phyloP scores from a whole-genome alignment of 768 basidiomycete species.

The Lactifluus piperatus region DNA sequence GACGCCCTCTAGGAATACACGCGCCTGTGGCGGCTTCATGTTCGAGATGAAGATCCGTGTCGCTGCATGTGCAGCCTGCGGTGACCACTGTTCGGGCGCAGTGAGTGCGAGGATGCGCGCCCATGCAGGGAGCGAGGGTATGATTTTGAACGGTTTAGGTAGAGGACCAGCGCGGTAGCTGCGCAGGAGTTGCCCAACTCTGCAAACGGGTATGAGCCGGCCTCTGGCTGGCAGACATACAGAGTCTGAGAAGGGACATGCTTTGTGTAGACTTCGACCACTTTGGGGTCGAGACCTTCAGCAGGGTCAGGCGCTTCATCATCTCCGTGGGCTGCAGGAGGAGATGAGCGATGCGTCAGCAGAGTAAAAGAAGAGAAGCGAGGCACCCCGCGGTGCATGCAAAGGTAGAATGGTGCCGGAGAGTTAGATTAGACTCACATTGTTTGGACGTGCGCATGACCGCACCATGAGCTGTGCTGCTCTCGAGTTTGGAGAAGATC shows the following conservation, averaged over 20 bases:
- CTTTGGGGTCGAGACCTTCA: conserved; percentile 81
- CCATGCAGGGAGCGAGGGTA: conserved; percentile 93
- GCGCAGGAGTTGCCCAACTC: conserved; percentile 77
- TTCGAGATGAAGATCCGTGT: conserved; percentile 96
- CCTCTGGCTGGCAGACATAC: background rate
- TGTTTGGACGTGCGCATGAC: conserved; percentile 53
- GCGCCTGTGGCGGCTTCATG: conserved; percentile 91
- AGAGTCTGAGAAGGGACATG: conserved; percentile 30
- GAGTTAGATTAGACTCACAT: conserved; percentile 28
- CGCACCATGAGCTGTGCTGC: conserved; percentile 40
- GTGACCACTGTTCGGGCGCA: conserved; percentile 87
- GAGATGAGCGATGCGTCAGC: conserved; percentile 5
- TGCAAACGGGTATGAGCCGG: conserved; percentile 26
- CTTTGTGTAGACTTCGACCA: conserved; percentile 92
- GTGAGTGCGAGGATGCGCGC: conserved; percentile 92
- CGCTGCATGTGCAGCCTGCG: conserved; percentile 89
- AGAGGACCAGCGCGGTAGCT: conserved; percentile 91
- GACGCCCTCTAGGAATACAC: conserved; percentile 87
- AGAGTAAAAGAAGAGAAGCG: conserved; percentile 4
- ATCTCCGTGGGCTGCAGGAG: conserved; percentile 42
- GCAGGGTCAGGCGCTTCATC: conserved; percentile 57
- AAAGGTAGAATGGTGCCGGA: background rate
- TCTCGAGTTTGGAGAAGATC: conserved; percentile 91
- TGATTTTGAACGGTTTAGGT: conserved; percentile 96
- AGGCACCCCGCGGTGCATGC: background rate